Conservation (phyloP, 1,284 basidiomycete species). For the Rhodofomes roseus region DNA sequence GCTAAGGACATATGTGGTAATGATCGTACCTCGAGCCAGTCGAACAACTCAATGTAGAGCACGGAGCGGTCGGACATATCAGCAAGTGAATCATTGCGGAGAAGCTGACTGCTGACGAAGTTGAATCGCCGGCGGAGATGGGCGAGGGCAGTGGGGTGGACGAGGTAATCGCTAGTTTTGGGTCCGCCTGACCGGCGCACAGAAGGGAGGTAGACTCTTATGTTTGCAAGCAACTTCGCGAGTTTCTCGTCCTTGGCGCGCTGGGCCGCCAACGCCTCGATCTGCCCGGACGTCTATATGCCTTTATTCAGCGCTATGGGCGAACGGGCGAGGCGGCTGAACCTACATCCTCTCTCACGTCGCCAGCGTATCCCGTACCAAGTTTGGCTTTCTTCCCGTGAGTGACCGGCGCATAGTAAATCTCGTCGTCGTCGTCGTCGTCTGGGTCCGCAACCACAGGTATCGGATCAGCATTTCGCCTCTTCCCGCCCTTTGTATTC, state of each 20-base stretch:
- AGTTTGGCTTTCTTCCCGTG: constrained; percentile 64
- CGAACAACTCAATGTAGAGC: constrained; percentile 85
- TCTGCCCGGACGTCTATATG: constrained; percentile 69
- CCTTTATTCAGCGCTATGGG: constrained; percentile 8
- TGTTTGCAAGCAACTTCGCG: constrained; percentile 59
- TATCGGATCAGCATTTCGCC: constrained; percentile 27
- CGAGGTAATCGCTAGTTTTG: constrained; percentile 80
- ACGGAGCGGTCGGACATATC: constrained; percentile 88
- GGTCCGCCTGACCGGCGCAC: constrained; percentile 68
- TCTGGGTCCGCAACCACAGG: constrained; percentile 27
- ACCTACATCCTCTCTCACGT: constrained; percentile 76
- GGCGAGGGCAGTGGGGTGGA: constrained; percentile 84
- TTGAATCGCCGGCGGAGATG: constrained; percentile 88
- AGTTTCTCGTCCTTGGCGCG: constrained; percentile 68
- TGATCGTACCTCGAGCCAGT: constrained; percentile 80
- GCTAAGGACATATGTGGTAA: constrained; percentile 1
- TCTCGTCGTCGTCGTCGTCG: constrained; percentile 59
- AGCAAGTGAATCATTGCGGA: constrained; percentile 86
- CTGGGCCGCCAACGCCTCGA: constrained; percentile 72
- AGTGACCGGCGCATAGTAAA: constrained; percentile 39
- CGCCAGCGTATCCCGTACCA: constrained; percentile 84
- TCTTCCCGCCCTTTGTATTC: constrained; percentile 26
- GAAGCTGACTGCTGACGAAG: constrained; percentile 76
- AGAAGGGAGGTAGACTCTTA: constrained; percentile 78
- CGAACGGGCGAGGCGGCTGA: not conserved